Evolutionary conservation across 2,329 filamentous ascomycete species (phyloP).

Genomic region (Aspergillus aculeatinus): DNA sequence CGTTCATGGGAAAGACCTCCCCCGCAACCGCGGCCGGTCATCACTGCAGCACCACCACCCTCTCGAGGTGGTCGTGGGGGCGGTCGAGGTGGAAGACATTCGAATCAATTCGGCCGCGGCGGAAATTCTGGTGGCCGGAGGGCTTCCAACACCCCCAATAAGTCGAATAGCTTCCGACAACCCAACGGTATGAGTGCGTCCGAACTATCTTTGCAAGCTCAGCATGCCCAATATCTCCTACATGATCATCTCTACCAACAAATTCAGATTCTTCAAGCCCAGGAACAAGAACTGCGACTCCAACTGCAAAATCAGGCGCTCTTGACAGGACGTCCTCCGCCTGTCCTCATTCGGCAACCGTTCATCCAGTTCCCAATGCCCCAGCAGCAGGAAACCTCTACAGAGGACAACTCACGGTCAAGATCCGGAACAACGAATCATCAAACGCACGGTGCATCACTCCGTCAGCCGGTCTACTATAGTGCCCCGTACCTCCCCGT

Average conservation of each 20-base stretch:
- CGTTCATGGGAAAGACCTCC: slow-evolving; percentile 56
- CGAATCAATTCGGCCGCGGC: slow-evolving; percentile 49
- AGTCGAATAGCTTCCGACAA: slow-evolving; percentile 40
- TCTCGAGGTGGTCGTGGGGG: slow-evolving; percentile 50
- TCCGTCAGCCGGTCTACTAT: slow-evolving; percentile 38
- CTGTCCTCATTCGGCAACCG: slow-evolving; percentile 43
- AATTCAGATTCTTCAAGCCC: slow-evolving; percentile 51
- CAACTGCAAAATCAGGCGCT: slow-evolving; percentile 49
- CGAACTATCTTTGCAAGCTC: slow-evolving; percentile 44
- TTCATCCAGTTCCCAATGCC: slow-evolving; percentile 43
- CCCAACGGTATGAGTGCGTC: slow-evolving; percentile 37
- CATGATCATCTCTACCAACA: slow-evolving; percentile 52
- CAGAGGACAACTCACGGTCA: slow-evolving; percentile 38
- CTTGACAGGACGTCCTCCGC: slow-evolving; percentile 40
- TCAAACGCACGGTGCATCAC: slow-evolving; percentile 30
- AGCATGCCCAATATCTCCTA: slow-evolving; percentile 49
- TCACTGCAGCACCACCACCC: slow-evolving; percentile 44
- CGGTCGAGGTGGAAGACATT: slow-evolving; percentile 51
- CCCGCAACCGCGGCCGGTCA: slow-evolving; percentile 56
- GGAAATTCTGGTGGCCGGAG: slow-evolving; percentile 51
- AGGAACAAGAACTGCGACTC: slow-evolving; percentile 51
- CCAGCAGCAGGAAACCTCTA: slow-evolving; percentile 34
- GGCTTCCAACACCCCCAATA: slow-evolving; percentile 57
- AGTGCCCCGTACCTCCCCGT: slow-evolving; percentile 39
- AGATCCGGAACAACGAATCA: slow-evolving; percentile 41